Conservation (phyloP, 345 rosid genomes). For the Syzygium jambos region DNA sequence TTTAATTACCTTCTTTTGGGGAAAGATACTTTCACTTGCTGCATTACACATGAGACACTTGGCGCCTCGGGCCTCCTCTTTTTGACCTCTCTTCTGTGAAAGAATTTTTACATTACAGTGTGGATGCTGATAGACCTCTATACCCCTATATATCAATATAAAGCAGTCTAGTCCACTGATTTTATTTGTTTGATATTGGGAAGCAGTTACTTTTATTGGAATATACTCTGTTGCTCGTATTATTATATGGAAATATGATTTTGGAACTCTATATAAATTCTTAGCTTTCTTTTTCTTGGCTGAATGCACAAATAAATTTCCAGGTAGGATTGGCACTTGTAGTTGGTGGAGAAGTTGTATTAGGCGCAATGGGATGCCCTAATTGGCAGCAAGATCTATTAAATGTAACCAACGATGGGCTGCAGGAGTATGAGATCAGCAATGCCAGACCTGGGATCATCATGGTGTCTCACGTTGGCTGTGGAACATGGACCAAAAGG, state of each 20-base stretch:
- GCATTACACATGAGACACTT: not conserved
- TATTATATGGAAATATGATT: not conserved
- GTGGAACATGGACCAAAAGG: constrained; percentile 73
- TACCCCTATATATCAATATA: not conserved
- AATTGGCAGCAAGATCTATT: constrained; percentile 50
- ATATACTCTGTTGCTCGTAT: not conserved
- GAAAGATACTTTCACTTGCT: not conserved
- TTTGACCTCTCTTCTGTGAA: not conserved
- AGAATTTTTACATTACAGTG: not conserved
- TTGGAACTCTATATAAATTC: not conserved
- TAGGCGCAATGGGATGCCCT: constrained; percentile 89
- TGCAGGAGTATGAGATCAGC: too few species aligned
- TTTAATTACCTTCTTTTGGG: not conserved
- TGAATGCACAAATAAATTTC: constrained; percentile 12
- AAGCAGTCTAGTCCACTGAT: not conserved
- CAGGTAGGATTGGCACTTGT: constrained; percentile 95
- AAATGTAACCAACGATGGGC: not conserved
- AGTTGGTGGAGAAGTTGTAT: constrained; percentile 65
- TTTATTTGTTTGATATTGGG: not conserved
- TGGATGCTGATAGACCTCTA: not conserved
- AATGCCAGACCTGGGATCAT: constrained; percentile 33
- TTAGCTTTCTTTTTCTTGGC: constrained; percentile 1
- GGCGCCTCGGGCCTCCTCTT: not conserved
- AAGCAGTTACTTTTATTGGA: not conserved
- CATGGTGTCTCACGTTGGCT: constrained; percentile 66